phyloP scores from a whole-genome alignment of 2,329 filamentous ascomycete species.

The Taxawa tesnikishii region DNA sequence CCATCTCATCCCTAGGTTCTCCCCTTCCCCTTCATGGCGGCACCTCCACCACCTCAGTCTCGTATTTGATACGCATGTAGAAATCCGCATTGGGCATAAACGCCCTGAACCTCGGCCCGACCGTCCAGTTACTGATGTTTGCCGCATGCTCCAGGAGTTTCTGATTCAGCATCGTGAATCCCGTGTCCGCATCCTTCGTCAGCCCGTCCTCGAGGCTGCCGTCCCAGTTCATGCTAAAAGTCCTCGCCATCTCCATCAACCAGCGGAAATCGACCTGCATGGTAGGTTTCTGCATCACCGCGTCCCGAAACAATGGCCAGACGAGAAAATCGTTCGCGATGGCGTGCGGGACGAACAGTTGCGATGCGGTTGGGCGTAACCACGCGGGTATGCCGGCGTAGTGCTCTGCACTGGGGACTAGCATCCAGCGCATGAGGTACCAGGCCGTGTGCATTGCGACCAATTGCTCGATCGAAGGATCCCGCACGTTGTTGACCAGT shows the following conservation, averaged over 20 bases:
- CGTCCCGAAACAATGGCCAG: constrained; percentile 5
- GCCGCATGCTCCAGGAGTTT: constrained; percentile 1
- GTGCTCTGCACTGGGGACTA: constrained; percentile 63
- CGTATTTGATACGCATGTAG: constrained; percentile 1
- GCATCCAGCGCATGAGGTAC: constrained; percentile 61
- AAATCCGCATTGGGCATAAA: constrained; percentile 5
- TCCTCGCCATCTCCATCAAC: constrained; percentile 3
- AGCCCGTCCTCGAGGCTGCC: background rate
- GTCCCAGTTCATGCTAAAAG: constrained; percentile 4
- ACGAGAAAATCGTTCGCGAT: constrained; percentile 3
- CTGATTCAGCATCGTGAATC: background rate
- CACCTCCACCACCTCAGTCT: too few species aligned
- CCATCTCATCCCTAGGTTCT: too few species aligned
- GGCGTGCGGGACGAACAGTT: constrained; percentile 55
- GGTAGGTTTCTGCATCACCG: constrained; percentile 2
- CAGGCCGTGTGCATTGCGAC: constrained; percentile 3
- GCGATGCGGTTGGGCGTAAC: constrained; percentile 50
- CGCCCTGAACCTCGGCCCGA: constrained; percentile 3
- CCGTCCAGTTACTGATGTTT: constrained; percentile 3
- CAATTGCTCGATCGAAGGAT: constrained; percentile 1
- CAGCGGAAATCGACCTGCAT: constrained; percentile 3
- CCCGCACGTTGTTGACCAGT: constrained; percentile 3
- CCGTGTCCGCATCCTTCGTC: background rate
- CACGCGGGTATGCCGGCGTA: constrained; percentile 63
- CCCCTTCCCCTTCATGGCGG: too few species aligned